Evolutionary conservation across 2,329 filamentous ascomycete species (phyloP).

Genomic region (Annulohypoxylon truncatum): DNA sequence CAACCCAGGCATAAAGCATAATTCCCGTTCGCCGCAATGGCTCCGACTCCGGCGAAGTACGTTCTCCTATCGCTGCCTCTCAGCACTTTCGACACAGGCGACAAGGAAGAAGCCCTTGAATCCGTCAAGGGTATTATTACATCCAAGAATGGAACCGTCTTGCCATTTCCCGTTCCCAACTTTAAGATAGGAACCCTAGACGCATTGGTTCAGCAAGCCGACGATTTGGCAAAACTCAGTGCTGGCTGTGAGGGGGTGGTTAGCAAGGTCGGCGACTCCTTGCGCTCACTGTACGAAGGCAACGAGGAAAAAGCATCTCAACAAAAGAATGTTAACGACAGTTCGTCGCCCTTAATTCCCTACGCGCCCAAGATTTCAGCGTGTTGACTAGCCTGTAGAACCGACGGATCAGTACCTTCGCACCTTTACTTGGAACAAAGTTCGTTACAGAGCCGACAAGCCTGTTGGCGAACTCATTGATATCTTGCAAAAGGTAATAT

Average conservation of each 20-base stretch:
- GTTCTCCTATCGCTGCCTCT: slow-evolving; percentile 90
- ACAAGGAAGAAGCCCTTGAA: slow-evolving; percentile 83
- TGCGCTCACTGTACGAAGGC: slow-evolving; percentile 84
- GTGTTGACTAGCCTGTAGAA: slow-evolving; percentile 66
- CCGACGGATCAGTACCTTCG: slow-evolving; percentile 94
- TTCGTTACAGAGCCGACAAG: slow-evolving; percentile 95
- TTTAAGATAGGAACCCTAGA: slow-evolving; percentile 99
- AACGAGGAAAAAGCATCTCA: slow-evolving; percentile 84
- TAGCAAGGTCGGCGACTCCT: slow-evolving; percentile 86
- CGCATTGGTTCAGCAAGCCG: slow-evolving; percentile 93
- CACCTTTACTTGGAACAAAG: slow-evolving; percentile 95
- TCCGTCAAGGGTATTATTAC: slow-evolving; percentile 78
- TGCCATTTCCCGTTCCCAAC: slow-evolving; percentile 84
- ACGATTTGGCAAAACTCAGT: slow-evolving; percentile 92
- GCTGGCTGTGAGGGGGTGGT: slow-evolving; percentile 83
- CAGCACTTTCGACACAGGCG: slow-evolving; percentile 83
- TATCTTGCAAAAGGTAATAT: slow-evolving; percentile 81
- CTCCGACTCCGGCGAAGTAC: slow-evolving; percentile 70
- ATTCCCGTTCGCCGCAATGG: slow-evolving; percentile 43
- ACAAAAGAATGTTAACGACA: slow-evolving; percentile 95
- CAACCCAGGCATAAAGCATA: not conserved
- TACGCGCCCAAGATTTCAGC: slow-evolving; percentile 2
- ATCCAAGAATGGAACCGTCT: slow-evolving; percentile 78
- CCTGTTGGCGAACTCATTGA: slow-evolving; percentile 88
- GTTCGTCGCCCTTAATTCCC: slow-evolving; percentile 63